These are phyloP conservation scores for Agrocybe pediades DNA, from an alignment of 768 basidiomycete genomes.

Conservation along the genomic window DNA sequence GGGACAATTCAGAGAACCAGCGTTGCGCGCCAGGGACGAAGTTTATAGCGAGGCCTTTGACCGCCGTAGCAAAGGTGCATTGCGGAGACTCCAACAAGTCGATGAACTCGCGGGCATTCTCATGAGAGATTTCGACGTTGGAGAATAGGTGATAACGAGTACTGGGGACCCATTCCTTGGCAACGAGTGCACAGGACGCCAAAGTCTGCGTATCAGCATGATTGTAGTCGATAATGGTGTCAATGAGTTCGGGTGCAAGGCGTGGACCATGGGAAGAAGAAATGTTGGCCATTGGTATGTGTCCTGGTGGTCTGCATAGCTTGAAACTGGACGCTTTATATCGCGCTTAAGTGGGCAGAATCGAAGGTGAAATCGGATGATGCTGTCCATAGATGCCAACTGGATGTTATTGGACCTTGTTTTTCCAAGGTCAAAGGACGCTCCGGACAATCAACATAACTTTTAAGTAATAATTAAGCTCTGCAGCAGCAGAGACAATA, in stretches of 20 bases:
- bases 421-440: constrained; percentile 17
- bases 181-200: constrained; percentile 26
- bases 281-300: constrained; percentile 7
- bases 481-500: constrained; percentile 18
- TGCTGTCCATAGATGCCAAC: constrained; percentile 2
- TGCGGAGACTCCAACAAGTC: constrained; percentile 13
- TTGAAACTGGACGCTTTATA: constrained; percentile 3
- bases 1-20: constrained; percentile 21
- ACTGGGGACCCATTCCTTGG: constrained; percentile 22
- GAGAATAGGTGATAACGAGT: constrained; percentile 27
- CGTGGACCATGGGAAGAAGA: not conserved
- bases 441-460: constrained; percentile 7
- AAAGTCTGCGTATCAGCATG: constrained; percentile 22
- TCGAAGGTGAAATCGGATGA: not conserved
- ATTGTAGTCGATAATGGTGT: constrained; percentile 27
- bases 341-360: not conserved
- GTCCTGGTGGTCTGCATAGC: not conserved
- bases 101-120: constrained; percentile 18
- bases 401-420: constrained; percentile 13
- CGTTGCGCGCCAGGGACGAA: constrained; percentile 21
- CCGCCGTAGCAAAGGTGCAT: constrained; percentile 17
- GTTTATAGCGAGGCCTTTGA: constrained; percentile 11
- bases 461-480: constrained; percentile 14
- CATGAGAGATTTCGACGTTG: constrained; percentile 11
- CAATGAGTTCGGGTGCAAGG: constrained; percentile 30